A percentile compares a stretch with the other conserved stretches of the same genome.
Evolutionary conservation across 495 filamentous ascomycete genomes (phyloP).

Genomic region (Neurospora tetraspora): DNA sequence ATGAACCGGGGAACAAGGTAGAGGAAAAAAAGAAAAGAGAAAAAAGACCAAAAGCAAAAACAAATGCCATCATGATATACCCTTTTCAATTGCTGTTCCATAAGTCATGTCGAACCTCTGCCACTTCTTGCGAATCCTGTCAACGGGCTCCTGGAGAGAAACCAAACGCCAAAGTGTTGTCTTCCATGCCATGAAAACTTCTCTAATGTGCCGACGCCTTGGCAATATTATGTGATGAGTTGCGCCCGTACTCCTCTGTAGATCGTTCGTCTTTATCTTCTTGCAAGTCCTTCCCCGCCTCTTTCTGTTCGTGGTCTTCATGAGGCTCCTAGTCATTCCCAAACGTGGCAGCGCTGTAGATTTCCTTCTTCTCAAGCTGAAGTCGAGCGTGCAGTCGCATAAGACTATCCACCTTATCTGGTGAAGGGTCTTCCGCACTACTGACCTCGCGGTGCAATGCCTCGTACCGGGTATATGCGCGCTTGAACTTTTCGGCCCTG

Average conservation of each 20-base stretch:
- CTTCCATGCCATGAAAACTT: background rate
- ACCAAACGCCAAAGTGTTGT: background rate
- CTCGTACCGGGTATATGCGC: slow-evolving; percentile 53
- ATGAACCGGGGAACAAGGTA: background rate
- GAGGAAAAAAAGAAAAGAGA: background rate
- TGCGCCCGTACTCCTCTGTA: background rate
- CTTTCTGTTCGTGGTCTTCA: background rate
- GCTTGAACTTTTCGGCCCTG: slow-evolving; percentile 52
- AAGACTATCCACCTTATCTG: slow-evolving; percentile 46
- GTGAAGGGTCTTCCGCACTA: slow-evolving; percentile 39
- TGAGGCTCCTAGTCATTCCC: background rate
- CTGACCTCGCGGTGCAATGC: slow-evolving; percentile 49
- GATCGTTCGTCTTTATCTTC: background rate
- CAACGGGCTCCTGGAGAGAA: background rate
- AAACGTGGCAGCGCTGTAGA: slow-evolving; percentile 34
- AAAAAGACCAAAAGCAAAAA: background rate
- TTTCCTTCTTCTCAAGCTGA: slow-evolving; percentile 55
- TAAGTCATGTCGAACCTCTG: background rate
- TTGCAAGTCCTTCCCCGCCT: background rate
- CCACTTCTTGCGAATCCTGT: background rate
- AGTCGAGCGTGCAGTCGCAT: slow-evolving; percentile 52
- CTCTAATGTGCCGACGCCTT: background rate
- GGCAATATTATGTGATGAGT: background rate
- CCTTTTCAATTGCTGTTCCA: background rate
- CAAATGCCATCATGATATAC: background rate